Evolutionary conservation across 306 rosid species (phyloP), one percentile per base, ranked within the genome.

Genomic region (Vachellia pachyceras): DNA sequence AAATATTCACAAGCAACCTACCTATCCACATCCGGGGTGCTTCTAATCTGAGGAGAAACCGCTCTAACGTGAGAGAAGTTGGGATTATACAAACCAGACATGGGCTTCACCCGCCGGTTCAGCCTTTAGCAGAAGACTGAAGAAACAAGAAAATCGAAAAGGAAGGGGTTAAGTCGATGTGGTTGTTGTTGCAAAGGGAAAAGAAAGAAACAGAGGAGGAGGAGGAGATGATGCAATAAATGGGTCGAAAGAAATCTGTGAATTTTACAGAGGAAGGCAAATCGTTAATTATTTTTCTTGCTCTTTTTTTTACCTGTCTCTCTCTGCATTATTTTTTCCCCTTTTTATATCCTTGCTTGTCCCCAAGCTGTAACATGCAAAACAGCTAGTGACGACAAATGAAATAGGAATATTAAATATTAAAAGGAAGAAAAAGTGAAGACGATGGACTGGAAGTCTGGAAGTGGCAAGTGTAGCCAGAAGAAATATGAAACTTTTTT

Each of bases 31-130:
- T 94, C 98, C n/a, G 89, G 80, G 76, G 82, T 85, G 85, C 84
- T 84, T 85, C 98, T 91, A 91, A 94, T 94, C 90, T 92, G 98
- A 22, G 98, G 97, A 76, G 98, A 94, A 85, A 87, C 98, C 63
- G 98, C 96, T 91, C 98, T 92, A 68, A 93, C 97, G 47, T 94
- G 98, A 46, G 98, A 94, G 90, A 92, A 94, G 89, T 94, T 94
- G 79, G 93, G 87, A 85, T 90, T 92, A 78, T 94, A 94, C 92
- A 94, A 86, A 71, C 98, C 98, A 76, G 97, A 94, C 98, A 94
- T 94, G 79, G 81, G 86, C 61, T 81, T 10, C 11, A 10, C 6
- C 4, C 12, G 2, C 8, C 35, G 8, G 5, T 40, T 64, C 33
- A 55, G 71, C 44, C 47, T 82, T 68, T 81, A 78, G 82, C 79